These are phyloP conservation scores for Panellus pusillus DNA, from an alignment of 768 basidiomycete genomes.

Conservation along the genomic window DNA sequence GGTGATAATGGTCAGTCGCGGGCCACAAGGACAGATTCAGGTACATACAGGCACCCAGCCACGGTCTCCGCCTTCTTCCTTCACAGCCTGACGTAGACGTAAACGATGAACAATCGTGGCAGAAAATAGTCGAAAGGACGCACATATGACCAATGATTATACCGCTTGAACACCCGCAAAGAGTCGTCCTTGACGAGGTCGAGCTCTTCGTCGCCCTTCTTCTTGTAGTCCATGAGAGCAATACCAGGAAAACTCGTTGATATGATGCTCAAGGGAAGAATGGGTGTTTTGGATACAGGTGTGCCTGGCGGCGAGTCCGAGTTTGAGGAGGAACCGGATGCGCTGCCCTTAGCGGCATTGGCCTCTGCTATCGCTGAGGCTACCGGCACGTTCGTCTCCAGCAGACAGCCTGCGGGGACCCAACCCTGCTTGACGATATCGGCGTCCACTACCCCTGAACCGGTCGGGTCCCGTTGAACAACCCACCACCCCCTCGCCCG, in stretches of 20 bases:
- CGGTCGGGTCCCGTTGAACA: constrained; percentile 90
- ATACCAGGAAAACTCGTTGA: constrained; percentile 98
- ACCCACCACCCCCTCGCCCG: constrained; percentile 99
- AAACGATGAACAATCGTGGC: constrained; percentile 14
- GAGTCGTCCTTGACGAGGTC: constrained; percentile 86
- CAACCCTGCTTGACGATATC: constrained; percentile 87
- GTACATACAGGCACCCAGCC: constrained; percentile 89
- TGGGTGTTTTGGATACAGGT: constrained; percentile 66
- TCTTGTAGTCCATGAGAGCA: constrained; percentile 94
- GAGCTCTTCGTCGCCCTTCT: constrained; percentile 91
- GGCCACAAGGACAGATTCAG: constrained; percentile 1
- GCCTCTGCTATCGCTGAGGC: constrained; percentile 85
- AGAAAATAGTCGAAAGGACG: constrained; percentile 24
- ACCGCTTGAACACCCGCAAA: constrained; percentile 93
- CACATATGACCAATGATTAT: constrained; percentile 97
- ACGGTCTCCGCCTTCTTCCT: constrained; percentile 88
- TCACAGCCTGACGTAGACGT: constrained; percentile 66
- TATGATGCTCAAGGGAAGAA: constrained; percentile 87
- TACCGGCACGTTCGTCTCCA: constrained; percentile 91
- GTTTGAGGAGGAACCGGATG: constrained; percentile 27
- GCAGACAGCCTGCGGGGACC: constrained; percentile 96
- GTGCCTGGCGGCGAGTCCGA: constrained; percentile 39
- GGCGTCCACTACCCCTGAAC: constrained; percentile 73
- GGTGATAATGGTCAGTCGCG: constrained; percentile 8
- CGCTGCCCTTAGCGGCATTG: constrained; percentile 49